Conservation (phyloP, 1,284 basidiomycete species). For the Coniophora puteana region DNA sequence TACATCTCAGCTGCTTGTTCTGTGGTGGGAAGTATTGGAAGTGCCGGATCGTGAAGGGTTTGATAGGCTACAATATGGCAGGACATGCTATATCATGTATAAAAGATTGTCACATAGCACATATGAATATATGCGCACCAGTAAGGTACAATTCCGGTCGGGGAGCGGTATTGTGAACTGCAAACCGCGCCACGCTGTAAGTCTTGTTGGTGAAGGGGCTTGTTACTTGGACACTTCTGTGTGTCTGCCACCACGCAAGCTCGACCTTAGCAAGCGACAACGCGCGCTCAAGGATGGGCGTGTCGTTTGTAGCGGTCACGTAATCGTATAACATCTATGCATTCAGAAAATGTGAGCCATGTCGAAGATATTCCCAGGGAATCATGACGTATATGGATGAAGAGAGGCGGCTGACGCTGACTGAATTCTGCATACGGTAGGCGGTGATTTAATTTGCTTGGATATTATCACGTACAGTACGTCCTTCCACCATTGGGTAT, state of each 20-base stretch:
- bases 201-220: slow-evolving; percentile 71
- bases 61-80: slow-evolving; percentile 74
- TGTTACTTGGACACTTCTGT: slow-evolving; percentile 71
- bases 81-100: too few species aligned
- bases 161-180: slow-evolving; percentile 80
- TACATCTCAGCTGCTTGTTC: slow-evolving; percentile 68
- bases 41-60: slow-evolving; percentile 64
- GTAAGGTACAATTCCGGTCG: slow-evolving; percentile 80
- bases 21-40: slow-evolving; percentile 55
- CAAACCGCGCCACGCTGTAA: slow-evolving; percentile 68
- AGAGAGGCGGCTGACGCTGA: slow-evolving; percentile 87
- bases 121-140: slow-evolving; percentile 27
- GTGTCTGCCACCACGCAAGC: slow-evolving; percentile 77
- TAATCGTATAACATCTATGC: slow-evolving; percentile 69
- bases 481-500: slow-evolving; percentile 90
- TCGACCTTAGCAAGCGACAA: slow-evolving; percentile 69
- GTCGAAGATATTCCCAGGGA: not conserved
- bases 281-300: slow-evolving; percentile 57
- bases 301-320: slow-evolving; percentile 56
- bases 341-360: slow-evolving; percentile 3
- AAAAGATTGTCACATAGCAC: slow-evolving; percentile 1
- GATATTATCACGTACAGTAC: slow-evolving; percentile 64
- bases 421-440: slow-evolving; percentile 59
- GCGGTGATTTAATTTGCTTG: too few species aligned
- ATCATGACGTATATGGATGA: slow-evolving; percentile 59